These are phyloP conservation scores for Arthroderma sp. DNA, from an alignment of 2,329 filamentous ascomycete species.

Conservation along the genomic window DNA sequence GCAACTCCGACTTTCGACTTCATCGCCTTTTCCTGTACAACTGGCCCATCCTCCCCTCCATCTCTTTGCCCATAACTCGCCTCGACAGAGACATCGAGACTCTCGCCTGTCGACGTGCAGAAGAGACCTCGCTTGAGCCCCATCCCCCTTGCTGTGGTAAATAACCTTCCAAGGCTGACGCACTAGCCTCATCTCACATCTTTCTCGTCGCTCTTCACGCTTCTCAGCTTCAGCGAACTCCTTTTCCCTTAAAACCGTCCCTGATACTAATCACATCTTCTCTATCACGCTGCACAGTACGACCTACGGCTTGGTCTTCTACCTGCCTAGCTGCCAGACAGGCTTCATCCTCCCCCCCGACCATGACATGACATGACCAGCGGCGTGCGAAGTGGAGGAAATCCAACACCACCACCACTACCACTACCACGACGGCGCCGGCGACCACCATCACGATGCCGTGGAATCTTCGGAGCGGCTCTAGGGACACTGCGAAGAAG, in stretches of 20 bases:
- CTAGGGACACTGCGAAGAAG: not conserved
- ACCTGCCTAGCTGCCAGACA: not conserved
- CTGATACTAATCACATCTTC: slow-evolving; percentile 1
- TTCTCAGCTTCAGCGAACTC: not conserved
- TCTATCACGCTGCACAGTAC: slow-evolving; percentile 2
- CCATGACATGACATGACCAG: slow-evolving; percentile 3
- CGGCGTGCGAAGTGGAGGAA: slow-evolving; percentile 3
- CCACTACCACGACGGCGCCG: not conserved
- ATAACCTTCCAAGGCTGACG: slow-evolving; percentile 5
- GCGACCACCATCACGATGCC: not conserved
- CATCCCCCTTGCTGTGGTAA: not conserved
- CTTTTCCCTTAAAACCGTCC: not conserved
- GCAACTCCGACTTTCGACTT: not conserved
- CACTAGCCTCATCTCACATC: slow-evolving; percentile 1
- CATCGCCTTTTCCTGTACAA: not conserved
- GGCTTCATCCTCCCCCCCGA: not conserved
- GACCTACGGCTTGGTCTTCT: not conserved
- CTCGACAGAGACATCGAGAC: not conserved
- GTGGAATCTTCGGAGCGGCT: not conserved
- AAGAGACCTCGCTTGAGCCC: not conserved
- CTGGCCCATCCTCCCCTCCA: not conserved
- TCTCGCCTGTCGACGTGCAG: not conserved
- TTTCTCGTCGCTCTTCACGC: not conserved
- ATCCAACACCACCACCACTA: slow-evolving; percentile 3
- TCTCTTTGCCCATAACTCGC: too few relatives aligned